Evolutionary conservation across 768 basidiomycete species (phyloP), one percentile per base, ranked within the genome.

Genomic region (Peribolospora baueri): DNA sequence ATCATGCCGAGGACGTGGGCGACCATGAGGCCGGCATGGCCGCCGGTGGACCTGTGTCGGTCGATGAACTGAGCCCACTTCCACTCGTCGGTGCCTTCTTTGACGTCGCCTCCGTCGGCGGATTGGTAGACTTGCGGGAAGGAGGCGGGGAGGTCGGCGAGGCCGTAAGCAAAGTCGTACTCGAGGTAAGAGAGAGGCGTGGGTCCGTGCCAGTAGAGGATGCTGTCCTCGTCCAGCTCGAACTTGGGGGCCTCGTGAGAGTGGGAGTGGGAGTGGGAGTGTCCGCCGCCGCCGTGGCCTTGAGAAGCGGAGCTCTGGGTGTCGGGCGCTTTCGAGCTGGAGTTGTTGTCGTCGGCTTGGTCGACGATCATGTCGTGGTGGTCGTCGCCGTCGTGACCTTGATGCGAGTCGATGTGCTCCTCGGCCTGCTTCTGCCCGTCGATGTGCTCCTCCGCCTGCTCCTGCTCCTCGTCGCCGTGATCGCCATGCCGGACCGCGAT

Each of bases 111-210:
- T 25, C 43, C 48, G 14, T 50, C 48, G 48, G 45, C 49, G 13
- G 53, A 48, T 25, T 25, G 25, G 25, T 25, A 25, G 25, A 25
- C 25, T 25, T 25, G 10, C 47, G 46, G 42, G 49, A 50, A 36
- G 49, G 38, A 50, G 9, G 49, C 25, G 49, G 38, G 25, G 10
- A 36, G 9, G 49, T 10, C 13, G 9, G 49, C 13, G 49, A 50
- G 49, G 49, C 13, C 9, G 49, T 50, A 50, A 2, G 49, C 25
- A 25, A 25, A 25, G 66, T 90, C 87, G 59, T 81, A 74, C 10
- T 81, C 78, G 67, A 77, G 85, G 66, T 86, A 91, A 3, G 84
- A 86, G 0, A 79, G 76, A 0, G 82, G 82, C 0, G 80, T 82
- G 0, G 79, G 78, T 0, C 70, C 65, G 65, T 88, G 84, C 54